A percentile compares a stretch with the other conserved stretches of the same genome.
These are phyloP conservation scores for Lepidium africanum DNA, from an alignment of 345 rosid genomes.

Conservation along the genomic window DNA sequence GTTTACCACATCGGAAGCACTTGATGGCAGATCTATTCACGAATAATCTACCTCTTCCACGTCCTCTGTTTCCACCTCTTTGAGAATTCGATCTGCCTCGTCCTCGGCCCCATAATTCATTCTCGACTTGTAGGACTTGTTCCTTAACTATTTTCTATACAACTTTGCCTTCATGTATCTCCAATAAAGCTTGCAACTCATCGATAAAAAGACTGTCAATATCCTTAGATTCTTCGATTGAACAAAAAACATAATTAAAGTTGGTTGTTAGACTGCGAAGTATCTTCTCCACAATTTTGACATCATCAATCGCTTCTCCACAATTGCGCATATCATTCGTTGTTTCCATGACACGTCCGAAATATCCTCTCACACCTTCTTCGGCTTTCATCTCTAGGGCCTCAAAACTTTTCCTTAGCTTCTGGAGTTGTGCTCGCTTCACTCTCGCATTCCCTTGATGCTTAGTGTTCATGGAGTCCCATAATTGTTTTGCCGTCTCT, in stretches of 20 bases:
- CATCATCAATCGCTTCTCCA: not conserved
- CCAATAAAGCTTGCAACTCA: not conserved
- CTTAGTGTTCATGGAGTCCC: not conserved
- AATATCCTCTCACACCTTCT: rapidly evolving
- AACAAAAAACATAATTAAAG: not conserved
- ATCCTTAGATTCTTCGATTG: not conserved
- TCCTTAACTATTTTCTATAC: not conserved
- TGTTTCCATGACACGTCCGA: not conserved
- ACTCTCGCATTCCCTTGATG: not conserved
- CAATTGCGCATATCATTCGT: not conserved
- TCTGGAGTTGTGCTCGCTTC: not conserved
- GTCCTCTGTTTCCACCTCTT: rapidly evolving
- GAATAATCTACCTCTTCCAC: not conserved
- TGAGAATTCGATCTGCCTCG: no score
- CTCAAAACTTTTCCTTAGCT: not conserved
- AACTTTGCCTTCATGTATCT: not conserved
- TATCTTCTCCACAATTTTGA: not conserved
- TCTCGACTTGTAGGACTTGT: not conserved
- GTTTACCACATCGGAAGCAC: not conserved
- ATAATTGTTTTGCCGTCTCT: not conserved
- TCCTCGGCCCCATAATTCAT: not conserved
- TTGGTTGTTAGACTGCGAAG: not conserved
- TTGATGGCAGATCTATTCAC: not conserved
- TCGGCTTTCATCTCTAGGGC: not conserved
- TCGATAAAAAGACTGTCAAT: not conserved